These are phyloP conservation scores for Aspergillus bertholletiae DNA, from an alignment of 495 filamentous ascomycete genomes.

Conservation along the genomic window DNA sequence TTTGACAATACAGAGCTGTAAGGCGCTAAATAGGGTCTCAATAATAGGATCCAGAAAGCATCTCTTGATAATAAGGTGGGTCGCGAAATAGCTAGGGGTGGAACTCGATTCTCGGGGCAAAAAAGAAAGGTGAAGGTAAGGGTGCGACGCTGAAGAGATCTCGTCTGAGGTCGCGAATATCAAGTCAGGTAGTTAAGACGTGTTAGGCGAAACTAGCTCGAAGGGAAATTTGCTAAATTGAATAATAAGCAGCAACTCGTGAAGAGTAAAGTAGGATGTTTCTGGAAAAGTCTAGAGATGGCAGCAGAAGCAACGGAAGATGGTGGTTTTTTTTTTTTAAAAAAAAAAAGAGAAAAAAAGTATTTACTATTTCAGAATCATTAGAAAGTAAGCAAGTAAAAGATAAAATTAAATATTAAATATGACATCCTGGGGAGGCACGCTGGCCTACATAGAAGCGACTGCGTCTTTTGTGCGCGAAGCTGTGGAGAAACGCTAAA, in stretches of 20 bases:
- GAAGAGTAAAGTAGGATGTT: neutral
- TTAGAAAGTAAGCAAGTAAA: neutral
- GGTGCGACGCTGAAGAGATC: neutral
- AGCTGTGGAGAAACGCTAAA: constrained; percentile 14
- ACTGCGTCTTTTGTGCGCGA: constrained; percentile 41
- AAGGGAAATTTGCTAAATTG: too few relatives aligned
- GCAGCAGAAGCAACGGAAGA: neutral
- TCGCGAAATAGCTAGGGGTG: neutral
- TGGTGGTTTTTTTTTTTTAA: neutral
- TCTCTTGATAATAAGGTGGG: neutral
- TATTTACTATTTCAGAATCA: neutral
- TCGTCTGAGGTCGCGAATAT: neutral
- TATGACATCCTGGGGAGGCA: neutral
- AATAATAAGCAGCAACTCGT: too few relatives aligned
- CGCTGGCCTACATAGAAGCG: constrained; percentile 2
- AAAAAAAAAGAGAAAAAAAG: neutral
- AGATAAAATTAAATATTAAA: neutral
- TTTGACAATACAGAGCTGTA: too few relatives aligned
- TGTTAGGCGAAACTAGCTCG: too few relatives aligned
- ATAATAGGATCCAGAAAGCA: neutral
- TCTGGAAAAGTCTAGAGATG: neutral
- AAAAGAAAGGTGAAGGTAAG: too few relatives aligned
- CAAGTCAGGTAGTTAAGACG: neutral
- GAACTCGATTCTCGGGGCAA: neutral
- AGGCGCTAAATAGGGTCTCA: too few relatives aligned